Percentiles rank a stretch among this genome's conserved stretches.
Evolutionary conservation across 2,329 filamentous ascomycete genomes (phyloP).

Genomic region (Fusarium poae): DNA sequence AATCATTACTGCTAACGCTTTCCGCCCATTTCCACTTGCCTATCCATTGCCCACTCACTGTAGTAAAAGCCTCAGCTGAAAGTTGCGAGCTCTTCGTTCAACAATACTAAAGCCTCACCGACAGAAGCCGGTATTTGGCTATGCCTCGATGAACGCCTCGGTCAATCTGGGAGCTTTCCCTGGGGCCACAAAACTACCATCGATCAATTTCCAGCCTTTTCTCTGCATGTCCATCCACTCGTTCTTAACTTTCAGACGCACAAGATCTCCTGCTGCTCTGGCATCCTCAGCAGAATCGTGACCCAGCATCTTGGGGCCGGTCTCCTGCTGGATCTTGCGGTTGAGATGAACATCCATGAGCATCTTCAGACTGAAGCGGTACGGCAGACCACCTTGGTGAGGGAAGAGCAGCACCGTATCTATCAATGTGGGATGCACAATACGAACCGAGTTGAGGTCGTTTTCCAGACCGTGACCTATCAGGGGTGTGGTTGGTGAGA

Average conservation of each 20-base stretch:
- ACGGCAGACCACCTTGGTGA: constrained; percentile 80
- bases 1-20: not conserved
- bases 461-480: constrained; percentile 97
- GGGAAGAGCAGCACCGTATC: constrained; percentile 90
- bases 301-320: constrained; percentile 64
- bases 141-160: constrained; percentile 56
- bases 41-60: not conserved
- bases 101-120: not conserved
- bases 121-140: not conserved
- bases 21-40: not conserved
- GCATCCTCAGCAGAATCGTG: constrained; percentile 97
- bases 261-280: constrained; percentile 86
- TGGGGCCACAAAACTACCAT: constrained; percentile 62
- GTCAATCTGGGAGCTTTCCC: constrained; percentile 50
- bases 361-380: constrained; percentile 80
- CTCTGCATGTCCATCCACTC: constrained; percentile 76
- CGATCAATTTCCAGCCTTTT: constrained; percentile 74
- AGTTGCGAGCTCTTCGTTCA: not conserved
- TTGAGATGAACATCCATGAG: constrained; percentile 79
- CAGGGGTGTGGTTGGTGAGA: constrained; percentile 82
- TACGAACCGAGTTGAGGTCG: constrained; percentile 85
- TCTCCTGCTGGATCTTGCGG: constrained; percentile 82
- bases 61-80: not conserved
- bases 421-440: constrained; percentile 86
- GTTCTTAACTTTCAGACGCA: constrained; percentile 76